Conservation (phyloP, 352 stramenopile species). For the Phytophthora sojae region DNA sequence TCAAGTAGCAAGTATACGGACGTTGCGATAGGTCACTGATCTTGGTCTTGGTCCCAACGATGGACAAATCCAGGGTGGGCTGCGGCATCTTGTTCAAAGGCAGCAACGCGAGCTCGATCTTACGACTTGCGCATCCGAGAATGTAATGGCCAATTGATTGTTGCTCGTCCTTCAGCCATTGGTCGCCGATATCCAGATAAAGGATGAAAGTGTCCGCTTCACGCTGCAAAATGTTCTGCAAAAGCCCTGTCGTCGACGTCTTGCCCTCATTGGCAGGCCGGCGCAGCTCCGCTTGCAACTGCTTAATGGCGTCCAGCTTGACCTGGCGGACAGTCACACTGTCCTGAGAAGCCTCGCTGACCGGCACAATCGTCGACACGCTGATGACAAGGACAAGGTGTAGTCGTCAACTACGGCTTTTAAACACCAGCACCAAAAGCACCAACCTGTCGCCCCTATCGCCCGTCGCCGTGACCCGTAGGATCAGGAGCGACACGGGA, state of each 20-base stretch:
- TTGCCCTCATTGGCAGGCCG: constrained; percentile 11
- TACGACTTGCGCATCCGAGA: constrained; percentile 34
- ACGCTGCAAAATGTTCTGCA: constrained; percentile 27
- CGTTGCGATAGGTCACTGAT: constrained; percentile 81
- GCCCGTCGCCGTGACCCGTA: constrained; percentile 45
- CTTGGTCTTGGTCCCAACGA: constrained; percentile 77
- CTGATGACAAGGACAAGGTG: constrained; percentile 15
- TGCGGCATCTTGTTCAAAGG: constrained; percentile 67
- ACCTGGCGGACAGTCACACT: constrained; percentile 56
- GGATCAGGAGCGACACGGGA: constrained; percentile 39
- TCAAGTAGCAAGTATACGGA: constrained; percentile 72
- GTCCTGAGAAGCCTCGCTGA: constrained; percentile 45
- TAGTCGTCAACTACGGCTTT: neutral
- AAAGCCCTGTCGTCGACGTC: constrained; percentile 1
- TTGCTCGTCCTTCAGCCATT: constrained; percentile 71
- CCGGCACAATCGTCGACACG: constrained; percentile 48
- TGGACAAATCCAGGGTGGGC: constrained; percentile 64
- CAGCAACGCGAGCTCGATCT: constrained; percentile 41
- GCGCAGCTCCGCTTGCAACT: constrained; percentile 48
- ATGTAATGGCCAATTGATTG: constrained; percentile 55
- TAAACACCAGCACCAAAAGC: neutral
- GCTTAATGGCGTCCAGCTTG: constrained; percentile 67
- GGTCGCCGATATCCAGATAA: constrained; percentile 37
- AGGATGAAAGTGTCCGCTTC: constrained; percentile 64
- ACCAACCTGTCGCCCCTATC: constrained; percentile 41